Percentiles rank a stretch among this genome's conserved stretches.
Conservation (phyloP, 2,329 filamentous ascomycete genomes). For the Pseudocercospora ulei region DNA sequence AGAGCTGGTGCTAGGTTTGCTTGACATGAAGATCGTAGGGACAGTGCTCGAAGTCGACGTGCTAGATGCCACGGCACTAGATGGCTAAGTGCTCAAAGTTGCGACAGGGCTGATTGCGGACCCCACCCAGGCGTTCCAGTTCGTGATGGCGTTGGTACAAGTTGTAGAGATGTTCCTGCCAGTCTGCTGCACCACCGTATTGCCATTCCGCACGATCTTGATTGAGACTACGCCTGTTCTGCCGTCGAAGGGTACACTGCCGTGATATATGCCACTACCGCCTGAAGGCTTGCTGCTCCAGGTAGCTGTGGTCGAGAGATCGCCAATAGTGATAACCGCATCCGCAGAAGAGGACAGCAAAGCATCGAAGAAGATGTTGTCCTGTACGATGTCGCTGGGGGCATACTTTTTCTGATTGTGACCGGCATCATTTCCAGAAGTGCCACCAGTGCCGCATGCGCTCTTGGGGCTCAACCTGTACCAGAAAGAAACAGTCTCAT, state of each 20-base stretch:
- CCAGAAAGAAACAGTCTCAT: constrained; percentile 37
- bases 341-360: constrained; percentile 28
- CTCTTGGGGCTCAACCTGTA: constrained; percentile 36
- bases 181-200: constrained; percentile 26
- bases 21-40: too few species aligned
- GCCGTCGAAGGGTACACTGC: constrained; percentile 33
- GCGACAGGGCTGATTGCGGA: constrained; percentile 7
- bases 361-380: constrained; percentile 41
- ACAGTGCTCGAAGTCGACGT: constrained; percentile 7
- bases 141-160: constrained; percentile 20
- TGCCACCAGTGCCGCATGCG: constrained; percentile 36
- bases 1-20: constrained; percentile 1
- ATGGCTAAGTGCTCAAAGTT: neutral
- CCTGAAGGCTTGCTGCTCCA: constrained; percentile 14
- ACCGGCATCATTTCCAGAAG: constrained; percentile 34
- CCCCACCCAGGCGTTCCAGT: constrained; percentile 25
- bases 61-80: neutral
- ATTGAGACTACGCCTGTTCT: constrained; percentile 36
- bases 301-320: constrained; percentile 26
- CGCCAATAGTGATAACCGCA: constrained; percentile 37
- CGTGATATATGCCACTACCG: constrained; percentile 18
- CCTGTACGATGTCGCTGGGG: constrained; percentile 34
- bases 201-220: constrained; percentile 30
- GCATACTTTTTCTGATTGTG: constrained; percentile 17
- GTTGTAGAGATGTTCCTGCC: constrained; percentile 35